A percentile compares a stretch with the other conserved stretches of the same genome.
Evolutionary conservation across 345 rosid species (phyloP).

Genomic region (Xanthoceras sorbifolium): DNA sequence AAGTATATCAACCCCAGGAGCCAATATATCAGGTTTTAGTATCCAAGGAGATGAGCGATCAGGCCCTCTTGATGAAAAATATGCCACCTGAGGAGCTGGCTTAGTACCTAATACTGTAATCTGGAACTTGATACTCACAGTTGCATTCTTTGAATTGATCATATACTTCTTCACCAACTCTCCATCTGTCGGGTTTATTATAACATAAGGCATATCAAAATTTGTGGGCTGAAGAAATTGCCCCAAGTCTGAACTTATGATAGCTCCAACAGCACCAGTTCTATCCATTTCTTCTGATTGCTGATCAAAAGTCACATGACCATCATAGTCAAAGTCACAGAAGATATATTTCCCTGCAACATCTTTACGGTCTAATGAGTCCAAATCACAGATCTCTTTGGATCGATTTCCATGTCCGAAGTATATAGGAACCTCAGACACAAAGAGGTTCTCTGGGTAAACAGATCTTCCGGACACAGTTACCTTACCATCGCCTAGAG

Average conservation of each 20-base stretch:
- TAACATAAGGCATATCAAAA: neutral
- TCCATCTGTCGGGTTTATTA: neutral
- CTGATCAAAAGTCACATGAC: neutral
- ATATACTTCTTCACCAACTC: neutral
- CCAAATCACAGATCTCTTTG: constrained; percentile 32
- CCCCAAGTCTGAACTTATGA: neutral
- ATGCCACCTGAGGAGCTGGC: neutral
- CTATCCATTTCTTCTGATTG: neutral
- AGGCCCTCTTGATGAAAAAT: neutral
- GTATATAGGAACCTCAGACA: constrained; percentile 36
- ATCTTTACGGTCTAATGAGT: constrained; percentile 32
- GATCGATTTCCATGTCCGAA: constrained; percentile 44
- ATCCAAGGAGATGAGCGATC: neutral
- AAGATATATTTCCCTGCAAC: constrained; percentile 45
- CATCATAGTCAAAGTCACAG: constrained; percentile 30
- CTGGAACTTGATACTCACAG: neutral
- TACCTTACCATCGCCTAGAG: constrained; percentile 21
- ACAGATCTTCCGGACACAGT: constrained; percentile 34
- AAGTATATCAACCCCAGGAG: constrained; percentile 42
- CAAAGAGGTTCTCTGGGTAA: constrained; percentile 38
- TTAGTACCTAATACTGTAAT: neutral
- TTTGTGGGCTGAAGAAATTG: neutral
- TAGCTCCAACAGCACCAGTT: neutral
- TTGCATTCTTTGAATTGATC: neutral
- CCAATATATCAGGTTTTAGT: constrained; percentile 41